Percentiles rank a stretch among this genome's conserved stretches.
Evolutionary conservation across 441 rosid species (phyloP).

Genomic region (Erodium moschatum): DNA sequence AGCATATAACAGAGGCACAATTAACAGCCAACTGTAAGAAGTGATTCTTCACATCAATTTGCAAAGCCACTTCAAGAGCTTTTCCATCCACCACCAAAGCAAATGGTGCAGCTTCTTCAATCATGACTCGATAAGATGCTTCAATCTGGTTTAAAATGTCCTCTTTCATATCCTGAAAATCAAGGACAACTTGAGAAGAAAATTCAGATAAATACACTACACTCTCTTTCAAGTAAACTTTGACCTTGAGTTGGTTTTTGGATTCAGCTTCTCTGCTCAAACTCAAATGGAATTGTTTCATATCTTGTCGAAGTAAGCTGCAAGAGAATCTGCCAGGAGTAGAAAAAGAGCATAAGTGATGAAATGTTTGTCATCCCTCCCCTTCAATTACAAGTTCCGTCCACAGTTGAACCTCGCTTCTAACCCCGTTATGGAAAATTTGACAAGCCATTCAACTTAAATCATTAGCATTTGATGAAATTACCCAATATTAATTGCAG

Average conservation of each 20-base stretch:
- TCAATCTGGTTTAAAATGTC: conserved; percentile 36
- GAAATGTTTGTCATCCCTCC: too few relatives aligned
- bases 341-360: neutral
- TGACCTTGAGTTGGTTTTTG: conserved; percentile 47
- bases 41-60: conserved; percentile 50
- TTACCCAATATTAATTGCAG: conserved; percentile 96
- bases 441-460: too few relatives aligned
- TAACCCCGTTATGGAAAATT: too few relatives aligned
- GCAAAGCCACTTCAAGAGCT: conserved; percentile 69
- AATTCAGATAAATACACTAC: too few relatives aligned
- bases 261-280: conserved; percentile 45
- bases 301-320: conserved; percentile 90
- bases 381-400: too few relatives aligned
- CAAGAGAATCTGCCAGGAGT: conserved; percentile 67
- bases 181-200: conserved; percentile 8
- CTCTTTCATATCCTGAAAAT: conserved; percentile 41
- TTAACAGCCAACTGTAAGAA: conserved; percentile 79
- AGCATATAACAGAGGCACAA: conserved; percentile 95
- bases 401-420: neutral
- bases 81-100: conserved; percentile 88
- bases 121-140: conserved; percentile 31
- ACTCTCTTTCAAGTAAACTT: conserved; percentile 21
- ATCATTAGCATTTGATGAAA: neutral
- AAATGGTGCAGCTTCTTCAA: conserved; percentile 42
- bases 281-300: conserved; percentile 75